Evolutionary conservation across 2,329 filamentous ascomycete genomes (phyloP).

Genomic region (Fusarium sp.): DNA sequence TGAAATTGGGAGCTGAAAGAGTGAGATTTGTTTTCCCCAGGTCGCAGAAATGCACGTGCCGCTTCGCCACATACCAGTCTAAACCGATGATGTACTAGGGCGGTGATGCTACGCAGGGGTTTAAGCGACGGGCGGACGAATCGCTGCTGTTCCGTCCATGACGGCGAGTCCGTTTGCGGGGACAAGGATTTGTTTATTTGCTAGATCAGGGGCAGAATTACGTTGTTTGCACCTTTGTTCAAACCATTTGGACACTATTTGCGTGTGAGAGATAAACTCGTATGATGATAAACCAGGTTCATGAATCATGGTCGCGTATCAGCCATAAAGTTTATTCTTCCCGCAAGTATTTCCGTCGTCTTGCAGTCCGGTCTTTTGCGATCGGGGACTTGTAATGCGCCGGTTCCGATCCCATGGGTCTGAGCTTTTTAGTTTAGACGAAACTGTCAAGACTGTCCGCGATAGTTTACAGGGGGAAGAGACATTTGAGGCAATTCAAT

Average conservation of each 20-base stretch:
- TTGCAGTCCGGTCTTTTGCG: not conserved
- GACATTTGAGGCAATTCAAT: not conserved
- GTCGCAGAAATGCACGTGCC: constrained; percentile 19
- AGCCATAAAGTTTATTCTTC: not conserved
- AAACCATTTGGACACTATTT: not conserved
- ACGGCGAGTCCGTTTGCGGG: constrained; percentile 7
- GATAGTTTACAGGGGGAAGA: not conserved
- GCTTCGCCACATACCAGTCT: constrained; percentile 8
- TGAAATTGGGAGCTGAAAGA: not conserved
- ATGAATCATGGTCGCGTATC: not conserved
- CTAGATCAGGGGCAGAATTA: not conserved
- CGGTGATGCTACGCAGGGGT: not conserved
- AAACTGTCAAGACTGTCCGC: not conserved
- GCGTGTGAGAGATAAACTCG: not conserved
- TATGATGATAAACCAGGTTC: not conserved
- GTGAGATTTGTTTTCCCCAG: constrained; percentile 13
- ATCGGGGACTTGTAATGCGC: not conserved
- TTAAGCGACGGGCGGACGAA: not conserved
- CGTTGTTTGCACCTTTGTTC: too few species aligned
- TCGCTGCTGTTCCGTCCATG: constrained; percentile 2
- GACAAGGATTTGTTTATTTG: not conserved
- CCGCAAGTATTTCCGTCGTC: not conserved
- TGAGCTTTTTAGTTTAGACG: not conserved
- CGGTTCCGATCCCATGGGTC: not conserved
- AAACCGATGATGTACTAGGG: not conserved